Conservation (phyloP, 1,284 basidiomycete genomes). For the Mycena citricolor region DNA sequence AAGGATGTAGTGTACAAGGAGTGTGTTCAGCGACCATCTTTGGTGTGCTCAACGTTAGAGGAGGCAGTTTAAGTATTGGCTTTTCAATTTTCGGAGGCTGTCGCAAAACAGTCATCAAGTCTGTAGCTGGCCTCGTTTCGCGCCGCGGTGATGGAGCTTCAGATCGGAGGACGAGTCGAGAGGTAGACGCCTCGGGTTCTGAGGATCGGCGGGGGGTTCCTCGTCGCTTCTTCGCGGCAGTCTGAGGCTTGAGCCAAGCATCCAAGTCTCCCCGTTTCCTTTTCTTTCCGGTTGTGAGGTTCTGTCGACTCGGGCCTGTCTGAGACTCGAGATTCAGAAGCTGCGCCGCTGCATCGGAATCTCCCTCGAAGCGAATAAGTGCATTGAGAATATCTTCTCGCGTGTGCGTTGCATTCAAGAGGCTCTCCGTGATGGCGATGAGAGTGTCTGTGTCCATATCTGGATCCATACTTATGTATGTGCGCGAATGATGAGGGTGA, state of each 20-base stretch:
- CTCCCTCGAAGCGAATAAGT: slow-evolving; percentile 57
- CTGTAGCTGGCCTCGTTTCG: slow-evolving; percentile 35
- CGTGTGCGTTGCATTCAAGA: slow-evolving; percentile 40
- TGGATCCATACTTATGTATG: too few species aligned
- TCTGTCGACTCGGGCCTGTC: slow-evolving; percentile 3
- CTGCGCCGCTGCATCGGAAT: slow-evolving; percentile 58
- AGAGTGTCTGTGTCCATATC: slow-evolving; percentile 64
- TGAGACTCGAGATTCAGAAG: slow-evolving; percentile 31
- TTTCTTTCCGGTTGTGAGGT: slow-evolving; percentile 45
- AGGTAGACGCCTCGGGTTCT: slow-evolving; percentile 19
- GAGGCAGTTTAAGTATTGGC: slow-evolving; percentile 42
- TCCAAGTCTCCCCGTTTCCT: slow-evolving; percentile 43
- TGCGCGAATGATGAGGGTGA: too few species aligned
- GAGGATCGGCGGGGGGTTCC: slow-evolving; percentile 5
- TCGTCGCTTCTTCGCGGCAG: slow-evolving; percentile 23
- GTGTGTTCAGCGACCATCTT: slow-evolving; percentile 66
- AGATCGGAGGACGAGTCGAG: slow-evolving; percentile 6
- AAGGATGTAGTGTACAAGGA: slow-evolving; percentile 74
- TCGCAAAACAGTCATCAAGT: slow-evolving; percentile 57
- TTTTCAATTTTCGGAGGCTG: slow-evolving; percentile 43
- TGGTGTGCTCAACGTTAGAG: slow-evolving; percentile 57
- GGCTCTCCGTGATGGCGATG: slow-evolving; percentile 63
- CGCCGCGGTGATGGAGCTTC: slow-evolving; percentile 4
- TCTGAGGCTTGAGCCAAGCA: slow-evolving; percentile 48
- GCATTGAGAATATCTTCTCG: slow-evolving; percentile 57